Base-by-base conservation (phyloP, 495 filamentous ascomycete species). In the Durotheca rogersii region DNA sequence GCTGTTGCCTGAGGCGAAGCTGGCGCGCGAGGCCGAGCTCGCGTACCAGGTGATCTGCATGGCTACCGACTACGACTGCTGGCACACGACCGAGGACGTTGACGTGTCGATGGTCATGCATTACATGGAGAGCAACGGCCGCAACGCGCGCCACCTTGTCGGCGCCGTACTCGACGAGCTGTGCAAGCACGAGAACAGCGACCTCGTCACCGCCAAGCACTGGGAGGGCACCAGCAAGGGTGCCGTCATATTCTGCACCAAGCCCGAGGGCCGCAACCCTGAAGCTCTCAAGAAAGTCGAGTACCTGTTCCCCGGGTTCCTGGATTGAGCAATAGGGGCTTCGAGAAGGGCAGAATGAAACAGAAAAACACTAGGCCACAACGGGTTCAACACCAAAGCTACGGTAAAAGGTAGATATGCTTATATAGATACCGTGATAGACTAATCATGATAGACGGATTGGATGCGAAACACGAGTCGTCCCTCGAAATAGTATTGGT, bases 61-160 rank as follows among this genome's bases (percentile, higher is more conserved):
- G 94, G 85, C 87, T 19, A 99, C 93, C 16, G 93, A 99, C 72
- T 99, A 99, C 62, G 94, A 99, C 70, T 95, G 91, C 80, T 97
- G 93, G 93, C 87, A 88, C 65, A 72, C 68, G 21, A 75, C 75
- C 4, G 83, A 80, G 35, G 86, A 85, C 32, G 93, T 99, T 25
- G 90, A 87, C 51, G 93, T 99, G 6, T 88, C 88, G 64, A 96
- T 96, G 86, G 94, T 99, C 10, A 92, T 96, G 85, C 86, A 81
- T 34, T 85, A 96, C 68, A 99, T 99, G 94, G 85, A 82, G 56
- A 84, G 87, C 44, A 99, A 99, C 68, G 76, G 86, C 34, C 74
- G 81, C 51, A 99, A 97, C 62, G 94, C 93, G 36, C 82, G 85
- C 56, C 75, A 82, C 19, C 82, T 96, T 44, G 83, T 97, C 17